phyloP scores from a whole-genome alignment of 192 early-diverging fungal genomes.

The Lobulomyces angularis region DNA sequence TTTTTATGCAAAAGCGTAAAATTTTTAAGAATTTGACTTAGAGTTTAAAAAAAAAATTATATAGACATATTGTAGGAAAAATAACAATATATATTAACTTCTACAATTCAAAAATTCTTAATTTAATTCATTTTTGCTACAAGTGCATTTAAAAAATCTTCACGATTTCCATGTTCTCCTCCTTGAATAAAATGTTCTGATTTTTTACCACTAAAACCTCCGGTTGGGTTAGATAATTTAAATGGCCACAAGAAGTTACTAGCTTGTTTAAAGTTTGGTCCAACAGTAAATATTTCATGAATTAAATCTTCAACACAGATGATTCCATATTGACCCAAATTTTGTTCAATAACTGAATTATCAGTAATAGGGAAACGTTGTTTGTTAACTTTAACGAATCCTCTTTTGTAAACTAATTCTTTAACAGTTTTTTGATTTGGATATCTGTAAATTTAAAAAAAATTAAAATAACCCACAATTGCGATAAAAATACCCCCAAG shows the following conservation, averaged over 20 bases:
- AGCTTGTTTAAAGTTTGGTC: slow-evolving; percentile 93
- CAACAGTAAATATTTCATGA: slow-evolving; percentile 97
- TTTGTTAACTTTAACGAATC: slow-evolving; percentile 95
- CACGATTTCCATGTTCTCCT: slow-evolving; percentile 95
- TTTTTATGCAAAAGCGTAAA: no score
- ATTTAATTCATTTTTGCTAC: slow-evolving; percentile 91
- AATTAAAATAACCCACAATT: slow-evolving; percentile 7
- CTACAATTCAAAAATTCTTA: not conserved
- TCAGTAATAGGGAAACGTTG: slow-evolving; percentile 93
- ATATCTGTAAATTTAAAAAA: slow-evolving; percentile 50
- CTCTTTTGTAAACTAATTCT: slow-evolving; percentile 99
- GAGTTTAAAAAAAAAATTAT: no score
- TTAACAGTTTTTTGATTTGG: slow-evolving; percentile 97
- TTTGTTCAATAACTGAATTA: slow-evolving; percentile 88
- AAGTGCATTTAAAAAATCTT: slow-evolving; percentile 91
- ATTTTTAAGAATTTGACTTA: no score
- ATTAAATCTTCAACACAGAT: slow-evolving; percentile 96
- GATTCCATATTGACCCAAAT: slow-evolving; percentile 87
- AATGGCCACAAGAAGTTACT: slow-evolving; percentile 99
- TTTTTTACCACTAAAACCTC: slow-evolving; percentile 90
- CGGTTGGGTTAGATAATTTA: slow-evolving; percentile 95
- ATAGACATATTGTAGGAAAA: no score
- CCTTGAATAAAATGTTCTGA: slow-evolving; percentile 91
- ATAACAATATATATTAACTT: no score
- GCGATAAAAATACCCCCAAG: slow-evolving; percentile 36